Base-by-base conservation (phyloP, 2,329 filamentous ascomycete genomes). In the Trichoderma polysporum region DNA sequence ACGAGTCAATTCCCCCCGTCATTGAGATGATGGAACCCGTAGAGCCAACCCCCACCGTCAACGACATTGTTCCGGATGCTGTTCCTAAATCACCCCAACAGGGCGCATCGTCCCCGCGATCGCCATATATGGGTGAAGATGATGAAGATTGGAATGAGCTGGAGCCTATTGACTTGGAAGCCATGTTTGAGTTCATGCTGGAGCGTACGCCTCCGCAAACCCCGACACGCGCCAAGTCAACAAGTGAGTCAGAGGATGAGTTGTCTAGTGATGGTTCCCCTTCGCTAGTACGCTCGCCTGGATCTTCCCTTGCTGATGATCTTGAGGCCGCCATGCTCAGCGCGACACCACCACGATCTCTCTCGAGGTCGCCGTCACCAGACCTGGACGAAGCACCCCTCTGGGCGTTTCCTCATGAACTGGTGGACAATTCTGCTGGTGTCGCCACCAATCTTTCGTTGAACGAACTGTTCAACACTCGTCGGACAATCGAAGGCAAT, bases 401-500 rank as follows among this genome's bases (percentile, higher is more conserved):
- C 13, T 66, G 56, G 57, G 54, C 66, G 9, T 66, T 68, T 22
- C 54, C 66, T 6, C 54, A 54, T 17, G 62, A 66, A 52, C 54
- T 68, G 62, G 54, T 66, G 25, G 56, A 53, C 29, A 33, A n/a
- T 19, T 29, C 61, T 13, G 37, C 15, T 50, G 50, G 47, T 41
- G 22, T 37, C 17, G 62, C 50, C 47, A 61, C 62, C 47, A 66
- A 50, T 41, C 37, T 60, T n/a, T 37, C 66, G 19, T 39, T 68
- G 54, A 68, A 68, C 56, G 33, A 64, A 19, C 29, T 68, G 39
- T 68, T 66, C 41, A 53, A 67, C 50, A 19, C 45, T 49, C 31
- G 15, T 35, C 63, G 27, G 53, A 60, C 41, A 52, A 58, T 49
- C 53, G 54, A 45, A 31, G 47, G 54, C 57, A 62, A 47, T 54